phyloP scores from a whole-genome alignment of 202 grass and related monocot species.

The Digitaria exilis region DNA sequence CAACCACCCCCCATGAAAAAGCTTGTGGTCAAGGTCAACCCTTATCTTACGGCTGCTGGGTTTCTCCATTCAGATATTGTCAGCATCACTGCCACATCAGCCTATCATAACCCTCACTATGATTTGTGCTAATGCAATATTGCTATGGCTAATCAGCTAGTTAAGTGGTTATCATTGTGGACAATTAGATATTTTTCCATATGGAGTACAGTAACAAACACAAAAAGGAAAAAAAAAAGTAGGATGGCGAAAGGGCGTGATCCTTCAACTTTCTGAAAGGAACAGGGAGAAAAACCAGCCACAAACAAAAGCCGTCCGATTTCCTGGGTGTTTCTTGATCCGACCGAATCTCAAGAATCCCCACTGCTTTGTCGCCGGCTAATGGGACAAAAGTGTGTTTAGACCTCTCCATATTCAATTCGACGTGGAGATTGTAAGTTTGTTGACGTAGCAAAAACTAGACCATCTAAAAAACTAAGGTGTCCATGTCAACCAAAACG shows the following conservation, averaged over 20 bases:
- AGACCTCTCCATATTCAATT: constrained; percentile 40
- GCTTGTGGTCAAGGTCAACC: constrained; percentile 64
- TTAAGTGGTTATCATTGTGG: not conserved
- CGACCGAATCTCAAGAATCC: constrained; percentile 32
- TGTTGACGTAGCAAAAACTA: constrained; percentile 34
- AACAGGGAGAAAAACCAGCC: not conserved
- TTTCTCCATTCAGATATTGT: constrained; percentile 47
- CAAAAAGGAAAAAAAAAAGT: not conserved
- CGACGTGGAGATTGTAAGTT: constrained; percentile 36
- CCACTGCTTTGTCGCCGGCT: constrained; percentile 29
- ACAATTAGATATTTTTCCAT: not conserved
- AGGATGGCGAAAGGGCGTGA: not conserved
- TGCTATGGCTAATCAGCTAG: constrained; percentile 14
- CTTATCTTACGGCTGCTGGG: constrained; percentile 48
- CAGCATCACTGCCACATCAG: constrained; percentile 52
- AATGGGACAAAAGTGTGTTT: constrained; percentile 37
- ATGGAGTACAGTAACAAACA: not conserved
- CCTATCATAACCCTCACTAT: constrained; percentile 21
- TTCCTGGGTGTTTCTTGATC: constrained; percentile 20
- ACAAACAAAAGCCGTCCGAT: not conserved
- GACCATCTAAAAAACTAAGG: constrained; percentile 38
- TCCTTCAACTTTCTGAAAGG: not conserved
- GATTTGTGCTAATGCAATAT: not conserved
- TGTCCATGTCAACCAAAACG: constrained; percentile 40
- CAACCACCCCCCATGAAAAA: constrained; percentile 42